Evolutionary conservation across 2,329 filamentous ascomycete species (phyloP).

Genomic region (Zymoseptoria passerinii): DNA sequence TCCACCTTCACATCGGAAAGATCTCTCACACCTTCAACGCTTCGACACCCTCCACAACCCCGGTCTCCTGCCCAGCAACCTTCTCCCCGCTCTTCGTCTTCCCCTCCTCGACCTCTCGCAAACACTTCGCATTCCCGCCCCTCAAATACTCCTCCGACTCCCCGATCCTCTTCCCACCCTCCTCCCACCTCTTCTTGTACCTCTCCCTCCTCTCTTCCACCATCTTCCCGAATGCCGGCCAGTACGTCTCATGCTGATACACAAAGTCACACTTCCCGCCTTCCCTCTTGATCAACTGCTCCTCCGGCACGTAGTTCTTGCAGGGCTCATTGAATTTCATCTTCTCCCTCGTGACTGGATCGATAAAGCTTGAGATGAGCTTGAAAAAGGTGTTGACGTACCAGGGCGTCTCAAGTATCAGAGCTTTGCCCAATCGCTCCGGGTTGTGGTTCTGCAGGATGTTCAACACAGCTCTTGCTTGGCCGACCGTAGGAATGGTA

Average conservation of each 20-base stretch:
- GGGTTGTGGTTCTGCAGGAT: constrained; percentile 96
- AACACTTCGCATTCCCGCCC: constrained; percentile 46
- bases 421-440: constrained; percentile 76
- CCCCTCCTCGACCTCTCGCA: constrained; percentile 14
- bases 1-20: not conserved
- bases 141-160: constrained; percentile 83
- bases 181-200: constrained; percentile 63
- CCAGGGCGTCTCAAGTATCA: constrained; percentile 89
- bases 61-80: not conserved
- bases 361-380: constrained; percentile 90
- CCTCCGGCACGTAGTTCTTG: constrained; percentile 66
- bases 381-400: constrained; percentile 93
- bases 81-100: not conserved
- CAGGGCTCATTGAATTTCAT: constrained; percentile 97
- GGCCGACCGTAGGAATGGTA: constrained; percentile 66
- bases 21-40: not conserved
- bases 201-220: constrained; percentile 57
- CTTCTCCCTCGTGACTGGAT: constrained; percentile 86
- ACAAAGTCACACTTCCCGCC: constrained; percentile 78
- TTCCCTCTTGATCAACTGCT: constrained; percentile 73
- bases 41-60: not conserved
- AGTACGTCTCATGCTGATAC: constrained; percentile 83
- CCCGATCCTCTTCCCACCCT: constrained; percentile 70
- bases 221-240: constrained; percentile 72
- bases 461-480: constrained; percentile 73